Evolutionary conservation across 164 flowering plant species (phyloP).

Genomic region (Annona cherimola): DNA sequence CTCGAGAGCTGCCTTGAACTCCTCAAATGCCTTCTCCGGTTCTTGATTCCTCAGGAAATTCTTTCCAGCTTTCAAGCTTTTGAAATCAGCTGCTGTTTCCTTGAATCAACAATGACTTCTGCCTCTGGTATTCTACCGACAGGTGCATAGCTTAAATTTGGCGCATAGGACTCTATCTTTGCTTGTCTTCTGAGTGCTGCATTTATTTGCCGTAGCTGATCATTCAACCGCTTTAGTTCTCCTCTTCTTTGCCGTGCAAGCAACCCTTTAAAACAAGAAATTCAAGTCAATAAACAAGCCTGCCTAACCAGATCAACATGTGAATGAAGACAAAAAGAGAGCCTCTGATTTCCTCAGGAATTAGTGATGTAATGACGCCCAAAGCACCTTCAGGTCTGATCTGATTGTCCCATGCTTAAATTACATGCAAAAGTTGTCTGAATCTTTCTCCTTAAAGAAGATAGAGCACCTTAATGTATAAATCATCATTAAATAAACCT

Average conservation of each 20-base stretch:
- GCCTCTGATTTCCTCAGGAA: background rate
- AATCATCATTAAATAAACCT: too few relatives aligned
- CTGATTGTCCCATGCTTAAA: background rate
- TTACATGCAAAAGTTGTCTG: background rate
- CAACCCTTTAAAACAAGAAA: constrained; percentile 44
- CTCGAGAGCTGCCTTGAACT: constrained; percentile 76
- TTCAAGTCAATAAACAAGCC: background rate
- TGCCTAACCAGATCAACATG: background rate
- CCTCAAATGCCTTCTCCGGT: constrained; percentile 63
- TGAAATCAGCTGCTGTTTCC: constrained; percentile 64
- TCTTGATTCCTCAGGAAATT: constrained; percentile 73
- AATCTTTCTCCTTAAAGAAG: background rate
- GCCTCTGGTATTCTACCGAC: constrained; percentile 56
- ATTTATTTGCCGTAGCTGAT: constrained; percentile 92
- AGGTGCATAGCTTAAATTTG: constrained; percentile 88
- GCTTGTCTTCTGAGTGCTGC: constrained; percentile 94
- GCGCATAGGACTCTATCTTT: constrained; percentile 96
- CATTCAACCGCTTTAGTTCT: constrained; percentile 67
- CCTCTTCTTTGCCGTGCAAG: constrained; percentile 88
- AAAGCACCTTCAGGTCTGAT: background rate
- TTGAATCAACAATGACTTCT: constrained; percentile 76
- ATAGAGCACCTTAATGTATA: background rate
- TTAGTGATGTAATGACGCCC: background rate
- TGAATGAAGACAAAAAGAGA: background rate
- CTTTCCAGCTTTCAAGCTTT: constrained; percentile 67